Base-by-base conservation (phyloP, 352 stramenopile genomes). In the Phytopythium helicoides region DNA sequence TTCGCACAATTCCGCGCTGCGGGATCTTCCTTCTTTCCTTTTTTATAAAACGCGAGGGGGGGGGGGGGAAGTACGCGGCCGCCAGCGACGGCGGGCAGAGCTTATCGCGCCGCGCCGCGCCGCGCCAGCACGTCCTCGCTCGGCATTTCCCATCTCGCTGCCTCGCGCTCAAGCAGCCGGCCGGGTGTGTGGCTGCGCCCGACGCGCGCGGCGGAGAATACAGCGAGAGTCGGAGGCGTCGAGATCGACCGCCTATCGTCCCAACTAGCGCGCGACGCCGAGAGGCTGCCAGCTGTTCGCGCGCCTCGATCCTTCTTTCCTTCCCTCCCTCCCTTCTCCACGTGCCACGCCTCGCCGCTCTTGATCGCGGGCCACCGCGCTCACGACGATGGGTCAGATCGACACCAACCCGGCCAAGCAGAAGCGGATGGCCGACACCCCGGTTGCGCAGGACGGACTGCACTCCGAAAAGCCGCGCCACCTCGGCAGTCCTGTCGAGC, bases 391-490 rank as follows among this genome's bases (percentile, higher is more conserved):
- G 68, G 68, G 68, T 14, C 67, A 73, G 48, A 68, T 62, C 52
- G 54, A 74, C 52, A 76, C 71, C 71, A 81, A 62, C 51, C 62
- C 74, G 36, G 56, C 60, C 48, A 75, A 79, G 60, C 60, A 55
- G 40, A 58, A 66, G 51, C 42, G 39, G 33, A 35, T 16, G 18
- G 52, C 51, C 18, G 3, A 52, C 14, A 9, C 36, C 4, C 44
- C 40, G 3, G 36, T 38, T 37, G 26, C 48, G 18, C 57, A 57
- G 52, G 51, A 47, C 26, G 49, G 46, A 16, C 41, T 42, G 41
- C 44, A 16, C 45, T 64, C 31, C 31, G 62, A 78, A 34, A 86
- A 85, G 48, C 60, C 62, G 31, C 49, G 60, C 46, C 68, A 73
- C 28, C 50, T 64, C 28, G 68, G 66, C 49, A 76, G 81, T 45